Conservation (phyloP, 345 rosid species). For the Eutrema heterophyllum region DNA sequence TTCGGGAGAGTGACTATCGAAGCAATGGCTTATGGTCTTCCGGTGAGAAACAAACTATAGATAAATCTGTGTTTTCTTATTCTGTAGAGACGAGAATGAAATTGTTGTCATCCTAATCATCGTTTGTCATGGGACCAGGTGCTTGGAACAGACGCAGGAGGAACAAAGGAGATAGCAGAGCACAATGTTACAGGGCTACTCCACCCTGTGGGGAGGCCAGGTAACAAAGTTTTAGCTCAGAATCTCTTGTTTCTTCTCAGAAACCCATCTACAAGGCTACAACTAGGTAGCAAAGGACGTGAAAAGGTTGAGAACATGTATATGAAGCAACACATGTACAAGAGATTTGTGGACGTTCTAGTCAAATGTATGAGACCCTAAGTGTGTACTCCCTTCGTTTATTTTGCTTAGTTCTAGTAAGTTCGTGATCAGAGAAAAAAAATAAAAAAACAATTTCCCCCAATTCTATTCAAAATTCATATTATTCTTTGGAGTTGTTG, state of each 20-base stretch:
- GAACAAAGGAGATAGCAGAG: constrained; percentile 81
- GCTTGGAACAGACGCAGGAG: constrained; percentile 93
- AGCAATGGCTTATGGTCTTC: constrained; percentile 97
- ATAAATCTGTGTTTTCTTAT: background rate
- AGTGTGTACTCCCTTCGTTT: constrained; percentile 3
- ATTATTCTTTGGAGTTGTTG: constrained; percentile 9
- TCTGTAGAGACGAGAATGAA: background rate
- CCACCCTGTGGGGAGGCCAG: constrained; percentile 70
- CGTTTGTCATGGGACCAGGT: constrained; percentile 16
- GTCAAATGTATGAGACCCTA: constrained; percentile 70
- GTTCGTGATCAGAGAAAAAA: background rate
- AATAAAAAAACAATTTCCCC: background rate
- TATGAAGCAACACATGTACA: constrained; percentile 90
- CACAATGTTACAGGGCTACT: constrained; percentile 84
- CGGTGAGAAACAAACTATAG: constrained; percentile 48
- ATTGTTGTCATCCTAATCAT: background rate
- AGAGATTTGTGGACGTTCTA: constrained; percentile 71
- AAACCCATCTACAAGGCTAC: constrained; percentile 55
- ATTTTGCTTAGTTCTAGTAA: background rate
- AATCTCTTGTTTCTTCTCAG: constrained; percentile 52
- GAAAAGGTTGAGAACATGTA: constrained; percentile 59
- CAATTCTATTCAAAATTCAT: constrained; percentile 10
- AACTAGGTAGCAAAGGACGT: constrained; percentile 72
- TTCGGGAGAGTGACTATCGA: constrained; percentile 98
- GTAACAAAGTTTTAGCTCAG: constrained; percentile 52